Evolutionary conservation across 257 asterid species (phyloP).

Genomic region (Prunella vulgaris): DNA sequence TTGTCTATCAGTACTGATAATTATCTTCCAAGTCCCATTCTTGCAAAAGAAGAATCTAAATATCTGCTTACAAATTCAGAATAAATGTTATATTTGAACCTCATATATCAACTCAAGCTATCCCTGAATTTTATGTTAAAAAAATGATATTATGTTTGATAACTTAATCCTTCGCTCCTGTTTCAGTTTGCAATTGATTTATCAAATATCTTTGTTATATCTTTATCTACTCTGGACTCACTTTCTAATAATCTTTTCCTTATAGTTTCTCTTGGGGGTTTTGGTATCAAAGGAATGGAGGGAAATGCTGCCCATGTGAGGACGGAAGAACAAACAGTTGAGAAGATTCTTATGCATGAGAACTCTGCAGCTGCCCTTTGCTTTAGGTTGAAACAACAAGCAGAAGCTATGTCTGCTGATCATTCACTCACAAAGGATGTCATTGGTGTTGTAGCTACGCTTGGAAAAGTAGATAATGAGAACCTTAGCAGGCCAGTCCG

Average conservation of each 20-base stretch:
- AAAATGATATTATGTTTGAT: slow-evolving; percentile 10
- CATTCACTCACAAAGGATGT: slow-evolving; percentile 53
- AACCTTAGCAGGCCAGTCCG: slow-evolving; percentile 75
- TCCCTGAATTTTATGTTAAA: not conserved
- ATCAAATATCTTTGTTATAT: not conserved
- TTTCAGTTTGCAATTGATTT: not conserved
- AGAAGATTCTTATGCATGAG: slow-evolving; percentile 41
- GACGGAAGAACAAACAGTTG: slow-evolving; percentile 41
- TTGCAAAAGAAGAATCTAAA: not conserved
- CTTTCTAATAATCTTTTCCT: slow-evolving; percentile 20
- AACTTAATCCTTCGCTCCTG: not conserved
- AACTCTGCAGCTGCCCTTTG: slow-evolving; percentile 70
- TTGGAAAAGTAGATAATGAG: slow-evolving; percentile 66
- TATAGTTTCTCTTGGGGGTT: slow-evolving; percentile 53
- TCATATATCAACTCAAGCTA: not conserved
- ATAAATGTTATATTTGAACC: not conserved
- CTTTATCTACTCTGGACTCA: not conserved
- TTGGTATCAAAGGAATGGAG: slow-evolving; percentile 22
- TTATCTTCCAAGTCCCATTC: not conserved
- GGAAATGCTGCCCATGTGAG: slow-evolving; percentile 18
- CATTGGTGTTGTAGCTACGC: slow-evolving; percentile 74
- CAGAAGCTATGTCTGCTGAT: slow-evolving; percentile 34
- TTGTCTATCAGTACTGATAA: not conserved
- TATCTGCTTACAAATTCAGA: not conserved
- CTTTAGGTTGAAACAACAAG: slow-evolving; percentile 36